Evolutionary conservation across 2,329 filamentous ascomycete genomes (phyloP), one percentile per base, ranked within the genome.

Genomic region (Whalleya microplaca): DNA sequence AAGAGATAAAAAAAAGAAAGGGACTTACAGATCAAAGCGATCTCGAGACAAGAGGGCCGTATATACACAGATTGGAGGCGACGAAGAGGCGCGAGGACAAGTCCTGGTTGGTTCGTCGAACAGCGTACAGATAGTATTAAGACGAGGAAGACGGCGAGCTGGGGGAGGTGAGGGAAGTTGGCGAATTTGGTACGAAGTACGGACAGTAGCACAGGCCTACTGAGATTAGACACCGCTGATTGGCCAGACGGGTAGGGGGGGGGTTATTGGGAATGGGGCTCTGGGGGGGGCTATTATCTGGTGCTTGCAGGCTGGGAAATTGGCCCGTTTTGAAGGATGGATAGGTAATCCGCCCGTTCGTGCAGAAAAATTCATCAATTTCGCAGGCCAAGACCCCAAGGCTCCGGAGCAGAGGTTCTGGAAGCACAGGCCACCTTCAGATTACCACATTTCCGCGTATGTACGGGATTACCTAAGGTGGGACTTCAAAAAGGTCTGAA

Each of bases 241-340:
- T 64, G 61, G 59, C 21, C 48, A 41, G 51, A n/a, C 51, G 53
- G 56, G 59, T 61, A 60, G 56, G 63, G 62, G n/a, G 63, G 56
- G 44, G 44, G 8, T 37, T 55, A 58, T 51, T 62, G 56, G 55
- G 55, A 57, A 64, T 61, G 64, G 67, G 58, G 23, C 23, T 27
- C 23, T 27, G 23, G 9, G 4, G n/a, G 23, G 23, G 23, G 59
- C 62, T 55, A 50, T 54, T 59, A 3, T 12, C 32, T 37, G 32
- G 9, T 16, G 32, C 56, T 59, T 59, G 66, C 64, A 67, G 63
- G 62, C 65, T 67, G 66, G 67, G 66, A 69, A 69, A 69, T 69
- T 68, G 65, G 37, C 47, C 59, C 61, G 48, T 53, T 62, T 56
- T 41, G 19, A 56, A 52, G 53, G 55, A 37, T 37, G 32, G 51